A percentile compares a stretch with the other conserved stretches of the same genome.
Evolutionary conservation across 2,329 filamentous ascomycete genomes (phyloP).

Genomic region (Pseudogymnoascus sp.): DNA sequence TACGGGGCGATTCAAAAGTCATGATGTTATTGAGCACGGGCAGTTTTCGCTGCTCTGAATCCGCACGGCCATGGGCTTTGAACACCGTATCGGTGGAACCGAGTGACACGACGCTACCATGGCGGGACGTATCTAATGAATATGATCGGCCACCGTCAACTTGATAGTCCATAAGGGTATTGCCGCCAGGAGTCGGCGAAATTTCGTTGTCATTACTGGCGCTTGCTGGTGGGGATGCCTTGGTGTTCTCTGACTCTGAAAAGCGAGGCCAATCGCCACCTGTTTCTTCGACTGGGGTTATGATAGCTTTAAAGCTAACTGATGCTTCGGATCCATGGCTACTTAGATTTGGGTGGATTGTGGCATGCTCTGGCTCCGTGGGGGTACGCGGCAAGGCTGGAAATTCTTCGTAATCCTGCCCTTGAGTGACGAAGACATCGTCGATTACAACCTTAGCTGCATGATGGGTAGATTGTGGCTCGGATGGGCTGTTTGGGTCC

Average conservation of each 20-base stretch:
- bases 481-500: neutral
- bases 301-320: neutral
- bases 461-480: neutral
- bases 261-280: neutral
- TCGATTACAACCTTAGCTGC: neutral
- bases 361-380: neutral
- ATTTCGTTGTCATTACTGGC: neutral
- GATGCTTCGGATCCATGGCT: neutral
- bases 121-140: neutral
- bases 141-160: neutral
- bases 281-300: neutral
- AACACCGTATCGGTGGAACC: conserved; percentile 10
- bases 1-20: neutral
- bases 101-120: conserved; percentile 3
- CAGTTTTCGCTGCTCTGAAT: conserved; percentile 13
- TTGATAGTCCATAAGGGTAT: neutral
- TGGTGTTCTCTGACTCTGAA: neutral
- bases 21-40: neutral
- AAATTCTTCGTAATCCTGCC: neutral
- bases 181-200: neutral
- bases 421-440: neutral
- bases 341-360: neutral
- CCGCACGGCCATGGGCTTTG: conserved; percentile 13
- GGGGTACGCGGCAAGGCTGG: neutral
- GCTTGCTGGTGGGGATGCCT: neutral